Evolutionary conservation across 2,329 filamentous ascomycete species (phyloP).

Genomic region (Fusarium ramigenum): DNA sequence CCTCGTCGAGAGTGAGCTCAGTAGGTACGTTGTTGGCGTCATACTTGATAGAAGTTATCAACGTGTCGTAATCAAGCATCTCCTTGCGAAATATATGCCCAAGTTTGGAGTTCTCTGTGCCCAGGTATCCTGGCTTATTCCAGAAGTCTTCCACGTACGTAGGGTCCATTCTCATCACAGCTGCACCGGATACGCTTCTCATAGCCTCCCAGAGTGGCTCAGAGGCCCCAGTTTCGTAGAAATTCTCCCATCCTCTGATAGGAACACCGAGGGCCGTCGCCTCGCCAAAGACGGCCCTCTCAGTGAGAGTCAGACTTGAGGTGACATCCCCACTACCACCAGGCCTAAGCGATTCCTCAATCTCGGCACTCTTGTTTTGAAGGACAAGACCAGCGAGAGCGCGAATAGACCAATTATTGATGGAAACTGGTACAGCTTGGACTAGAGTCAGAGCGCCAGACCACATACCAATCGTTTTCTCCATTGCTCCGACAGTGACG

Average conservation of each 20-base stretch:
- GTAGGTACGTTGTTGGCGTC: accelerated
- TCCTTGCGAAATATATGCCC: accelerated
- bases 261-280: neutral
- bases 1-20: accelerated
- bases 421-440: neutral
- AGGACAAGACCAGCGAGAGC: neutral
- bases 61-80: neutral
- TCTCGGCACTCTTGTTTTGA: neutral
- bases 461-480: neutral
- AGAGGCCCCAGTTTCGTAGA: neutral
- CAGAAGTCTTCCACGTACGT: neutral
- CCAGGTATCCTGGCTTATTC: neutral
- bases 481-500: neutral
- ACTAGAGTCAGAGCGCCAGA: neutral
- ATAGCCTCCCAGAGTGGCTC: neutral
- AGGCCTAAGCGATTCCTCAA: accelerated
- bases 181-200: accelerated
- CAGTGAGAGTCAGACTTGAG: too few relatives aligned
- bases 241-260: accelerated
- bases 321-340: neutral
- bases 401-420: neutral
- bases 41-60: accelerated
- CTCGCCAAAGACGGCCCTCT: accelerated
- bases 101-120: accelerated
- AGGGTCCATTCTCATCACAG: accelerated